These are phyloP conservation scores for Isatis lusitanica DNA, from an alignment of 441 rosid species.

Conservation along the genomic window DNA sequence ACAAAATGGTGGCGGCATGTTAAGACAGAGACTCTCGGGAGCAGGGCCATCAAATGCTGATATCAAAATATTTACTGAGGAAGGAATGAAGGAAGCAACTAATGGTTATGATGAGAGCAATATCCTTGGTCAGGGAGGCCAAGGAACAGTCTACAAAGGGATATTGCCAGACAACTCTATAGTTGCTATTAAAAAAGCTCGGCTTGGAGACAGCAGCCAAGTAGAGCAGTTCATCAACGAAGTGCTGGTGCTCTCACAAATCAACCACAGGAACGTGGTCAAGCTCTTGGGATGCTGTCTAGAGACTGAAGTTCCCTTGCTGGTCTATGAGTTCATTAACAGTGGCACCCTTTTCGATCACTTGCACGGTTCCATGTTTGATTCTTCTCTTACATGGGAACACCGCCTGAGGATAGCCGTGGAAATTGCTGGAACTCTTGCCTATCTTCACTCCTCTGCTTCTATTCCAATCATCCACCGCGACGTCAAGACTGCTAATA, in stretches of 20 bases:
- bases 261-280: slow-evolving; percentile 29
- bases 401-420: neutral
- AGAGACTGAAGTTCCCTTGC: slow-evolving; percentile 19
- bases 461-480: slow-evolving; percentile 33
- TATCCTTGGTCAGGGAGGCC: slow-evolving; percentile 29
- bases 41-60: slow-evolving; percentile 13
- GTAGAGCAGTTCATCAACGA: slow-evolving; percentile 30
- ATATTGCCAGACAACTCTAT: neutral
- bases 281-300: slow-evolving; percentile 18
- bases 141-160: slow-evolving; percentile 31
- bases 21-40: slow-evolving; percentile 16
- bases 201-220: slow-evolving; percentile 25
- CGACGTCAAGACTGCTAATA: slow-evolving; percentile 31
- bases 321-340: slow-evolving; percentile 28
- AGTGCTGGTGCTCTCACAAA: slow-evolving; percentile 10
- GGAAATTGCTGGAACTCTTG: slow-evolving; percentile 24
- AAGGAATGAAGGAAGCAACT: slow-evolving; percentile 13
- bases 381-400: slow-evolving; percentile 14
- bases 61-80: slow-evolving; percentile 23
- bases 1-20: slow-evolving; percentile 20
- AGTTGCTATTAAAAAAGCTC: slow-evolving; percentile 27
- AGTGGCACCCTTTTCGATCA: slow-evolving; percentile 27
- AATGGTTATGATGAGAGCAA: slow-evolving; percentile 16
- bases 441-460: slow-evolving; percentile 36
- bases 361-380: slow-evolving; percentile 11